Percentiles rank a stretch among this genome's conserved stretches.
Conservation (phyloP, 192 early-diverging fungal species). For the Podila minutissima region DNA sequence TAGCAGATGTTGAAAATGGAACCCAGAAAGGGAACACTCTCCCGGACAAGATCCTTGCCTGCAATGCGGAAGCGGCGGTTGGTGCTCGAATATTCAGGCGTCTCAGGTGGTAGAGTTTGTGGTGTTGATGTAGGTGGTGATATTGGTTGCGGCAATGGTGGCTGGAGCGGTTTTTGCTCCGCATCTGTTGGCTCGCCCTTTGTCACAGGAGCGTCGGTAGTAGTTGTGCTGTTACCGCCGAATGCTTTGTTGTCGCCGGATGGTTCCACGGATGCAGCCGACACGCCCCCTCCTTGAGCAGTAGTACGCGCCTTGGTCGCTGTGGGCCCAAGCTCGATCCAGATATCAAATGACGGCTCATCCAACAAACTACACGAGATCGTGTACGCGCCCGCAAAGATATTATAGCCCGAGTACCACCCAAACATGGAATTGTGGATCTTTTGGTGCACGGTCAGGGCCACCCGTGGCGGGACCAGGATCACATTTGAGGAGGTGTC, state of each 20-base stretch:
- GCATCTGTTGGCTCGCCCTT: neutral
- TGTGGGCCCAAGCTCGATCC: conserved; percentile 10
- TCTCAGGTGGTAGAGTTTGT: neutral
- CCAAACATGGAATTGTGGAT: conserved; percentile 24
- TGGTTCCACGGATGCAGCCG: neutral
- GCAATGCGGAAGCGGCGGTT: conserved; percentile 17
- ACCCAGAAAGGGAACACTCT: conserved; percentile 21
- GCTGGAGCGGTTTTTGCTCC: neutral
- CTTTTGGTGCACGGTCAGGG: conserved; percentile 6
- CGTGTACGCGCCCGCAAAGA: conserved; percentile 8
- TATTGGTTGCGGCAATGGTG: neutral
- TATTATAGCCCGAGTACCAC: conserved; percentile 15
- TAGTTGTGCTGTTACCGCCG: neutral
- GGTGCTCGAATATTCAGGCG: neutral
- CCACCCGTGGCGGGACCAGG: conserved; percentile 12
- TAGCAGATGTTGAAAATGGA: conserved; percentile 3
- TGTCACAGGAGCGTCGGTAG: neutral
- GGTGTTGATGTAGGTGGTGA: neutral
- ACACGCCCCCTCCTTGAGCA: neutral
- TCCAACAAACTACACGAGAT: conserved; percentile 12
- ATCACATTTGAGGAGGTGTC: conserved; percentile 31
- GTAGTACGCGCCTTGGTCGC: neutral
- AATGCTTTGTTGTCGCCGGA: neutral
- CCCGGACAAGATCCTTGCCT: conserved; percentile 18
- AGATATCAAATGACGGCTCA: conserved; percentile 1